phyloP scores from a whole-genome alignment of 2,329 filamentous ascomycete genomes.

The Epichloe typhina region DNA sequence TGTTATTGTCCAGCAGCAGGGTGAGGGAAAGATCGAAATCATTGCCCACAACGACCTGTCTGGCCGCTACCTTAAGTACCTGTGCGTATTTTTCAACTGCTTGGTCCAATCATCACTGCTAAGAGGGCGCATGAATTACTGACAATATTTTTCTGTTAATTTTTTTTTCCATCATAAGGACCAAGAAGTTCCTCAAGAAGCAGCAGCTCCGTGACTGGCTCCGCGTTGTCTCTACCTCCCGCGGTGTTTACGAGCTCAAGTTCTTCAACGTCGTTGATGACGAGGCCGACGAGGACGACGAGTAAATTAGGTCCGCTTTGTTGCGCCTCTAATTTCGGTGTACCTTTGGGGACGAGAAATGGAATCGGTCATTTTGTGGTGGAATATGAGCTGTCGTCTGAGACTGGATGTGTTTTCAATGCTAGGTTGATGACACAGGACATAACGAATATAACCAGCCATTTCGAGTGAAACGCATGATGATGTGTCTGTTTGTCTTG shows the following conservation, averaged over 20 bases:
- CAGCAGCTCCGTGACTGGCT: conserved; percentile 99
- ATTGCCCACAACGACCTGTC: conserved; percentile 96
- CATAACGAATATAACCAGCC: conserved; percentile 16
- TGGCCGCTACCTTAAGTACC: conserved; percentile 98
- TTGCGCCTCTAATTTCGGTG: conserved; percentile 1
- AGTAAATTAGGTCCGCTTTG: conserved; percentile 50
- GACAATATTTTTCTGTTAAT: not conserved
- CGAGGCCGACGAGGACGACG: conserved; percentile 94
- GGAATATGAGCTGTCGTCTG: not conserved
- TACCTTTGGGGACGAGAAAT: not conserved
- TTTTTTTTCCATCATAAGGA: conserved; percentile 37
- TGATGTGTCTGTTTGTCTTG: not conserved
- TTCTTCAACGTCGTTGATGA: conserved; percentile 99
- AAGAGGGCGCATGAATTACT: not conserved
- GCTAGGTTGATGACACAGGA: not conserved
- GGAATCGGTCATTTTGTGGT: not conserved
- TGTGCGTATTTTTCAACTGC: conserved; percentile 45
- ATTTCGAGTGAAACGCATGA: conserved; percentile 9
- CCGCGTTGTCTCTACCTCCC: conserved; percentile 92
- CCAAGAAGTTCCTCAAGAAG: conserved; percentile 99
- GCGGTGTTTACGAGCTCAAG: conserved; percentile 98
- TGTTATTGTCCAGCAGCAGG: conserved; percentile 78
- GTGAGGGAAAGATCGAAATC: conserved; percentile 97
- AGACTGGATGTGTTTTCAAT: not conserved
- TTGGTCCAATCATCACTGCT: no score